These are phyloP conservation scores for Pelargonium australe DNA, from an alignment of 441 rosid genomes.

Conservation along the genomic window DNA sequence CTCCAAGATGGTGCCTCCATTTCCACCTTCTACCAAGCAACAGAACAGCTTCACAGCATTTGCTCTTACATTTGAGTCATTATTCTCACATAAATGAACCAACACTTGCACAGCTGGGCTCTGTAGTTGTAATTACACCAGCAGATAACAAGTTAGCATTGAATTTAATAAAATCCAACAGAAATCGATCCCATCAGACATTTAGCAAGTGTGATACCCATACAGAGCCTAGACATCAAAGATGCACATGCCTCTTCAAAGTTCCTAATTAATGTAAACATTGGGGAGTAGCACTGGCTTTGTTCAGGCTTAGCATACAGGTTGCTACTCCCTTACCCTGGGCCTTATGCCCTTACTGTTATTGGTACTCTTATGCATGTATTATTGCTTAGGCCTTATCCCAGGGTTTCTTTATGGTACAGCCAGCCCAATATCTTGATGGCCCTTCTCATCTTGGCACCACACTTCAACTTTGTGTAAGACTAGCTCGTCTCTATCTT, in stretches of 20 bases:
- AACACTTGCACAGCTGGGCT: slow-evolving; percentile 44
- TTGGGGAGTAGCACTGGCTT: neutral
- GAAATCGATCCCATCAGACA: slow-evolving; percentile 4
- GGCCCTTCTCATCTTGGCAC: neutral
- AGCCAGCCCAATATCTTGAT: slow-evolving; percentile 2
- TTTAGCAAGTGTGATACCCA: neutral
- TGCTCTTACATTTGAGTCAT: slow-evolving; percentile 33
- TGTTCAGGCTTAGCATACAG: neutral
- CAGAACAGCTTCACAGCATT: slow-evolving; percentile 50
- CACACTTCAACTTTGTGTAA: neutral
- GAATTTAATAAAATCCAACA: neutral
- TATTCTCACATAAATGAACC: slow-evolving; percentile 41
- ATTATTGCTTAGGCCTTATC: neutral
- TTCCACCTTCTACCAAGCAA: slow-evolving; percentile 44
- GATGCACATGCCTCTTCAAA: no score
- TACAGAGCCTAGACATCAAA: neutral
- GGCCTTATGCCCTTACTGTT: no score
- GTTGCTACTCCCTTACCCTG: neutral
- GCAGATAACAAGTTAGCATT: neutral
- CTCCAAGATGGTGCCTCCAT: slow-evolving; percentile 40
- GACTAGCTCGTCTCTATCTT: neutral
- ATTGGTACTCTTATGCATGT: neutral
- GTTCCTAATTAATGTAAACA: no score
- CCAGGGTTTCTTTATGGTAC: neutral
- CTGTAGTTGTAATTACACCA: slow-evolving; percentile 30